Conservation (phyloP, 2,329 filamentous ascomycete genomes). For the Dactylella cylindrospora region DNA sequence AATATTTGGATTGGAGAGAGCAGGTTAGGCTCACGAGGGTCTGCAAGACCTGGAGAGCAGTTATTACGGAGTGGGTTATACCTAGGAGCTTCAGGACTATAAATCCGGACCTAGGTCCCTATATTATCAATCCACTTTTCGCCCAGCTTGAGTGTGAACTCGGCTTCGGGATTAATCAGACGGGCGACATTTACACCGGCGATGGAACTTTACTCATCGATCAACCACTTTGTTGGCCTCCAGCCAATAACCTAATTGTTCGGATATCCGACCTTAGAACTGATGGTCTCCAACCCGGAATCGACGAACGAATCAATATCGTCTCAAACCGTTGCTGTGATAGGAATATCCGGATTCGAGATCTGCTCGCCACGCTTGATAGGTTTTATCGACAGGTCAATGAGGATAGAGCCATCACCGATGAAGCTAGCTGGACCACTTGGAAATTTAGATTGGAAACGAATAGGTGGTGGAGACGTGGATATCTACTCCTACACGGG, state of each 20-base stretch:
- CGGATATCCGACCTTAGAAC: conserved; percentile 24
- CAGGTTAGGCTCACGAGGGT: conserved; percentile 31
- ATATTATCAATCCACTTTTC: conserved; percentile 31
- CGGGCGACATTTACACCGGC: conserved; percentile 15
- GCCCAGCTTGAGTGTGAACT: conserved; percentile 23
- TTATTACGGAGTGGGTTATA: conserved; percentile 30
- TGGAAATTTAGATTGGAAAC: conserved; percentile 42
- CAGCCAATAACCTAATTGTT: conserved; percentile 13
- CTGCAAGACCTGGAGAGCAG: conserved; percentile 32
- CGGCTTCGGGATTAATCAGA: conserved; percentile 2
- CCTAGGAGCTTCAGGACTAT: conserved; percentile 27
- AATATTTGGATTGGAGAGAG: conserved; percentile 31
- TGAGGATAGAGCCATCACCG: conserved; percentile 29
- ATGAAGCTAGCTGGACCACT: conserved; percentile 34
- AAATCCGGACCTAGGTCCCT: conserved; percentile 26
- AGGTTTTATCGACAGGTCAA: conserved; percentile 35
- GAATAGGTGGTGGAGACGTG: conserved; percentile 39
- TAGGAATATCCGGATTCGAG: conserved; percentile 21
- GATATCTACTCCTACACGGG: conserved; percentile 21
- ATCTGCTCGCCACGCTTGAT: conserved; percentile 24
- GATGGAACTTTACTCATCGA: conserved; percentile 17
- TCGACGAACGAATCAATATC: conserved; percentile 28
- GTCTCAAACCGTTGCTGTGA: conserved; percentile 36
- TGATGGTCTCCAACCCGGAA: conserved; percentile 24
- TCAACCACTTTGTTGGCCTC: conserved; percentile 28